Conservation (phyloP, 202 grass and related monocot genomes). For the Setaria italica region DNA sequence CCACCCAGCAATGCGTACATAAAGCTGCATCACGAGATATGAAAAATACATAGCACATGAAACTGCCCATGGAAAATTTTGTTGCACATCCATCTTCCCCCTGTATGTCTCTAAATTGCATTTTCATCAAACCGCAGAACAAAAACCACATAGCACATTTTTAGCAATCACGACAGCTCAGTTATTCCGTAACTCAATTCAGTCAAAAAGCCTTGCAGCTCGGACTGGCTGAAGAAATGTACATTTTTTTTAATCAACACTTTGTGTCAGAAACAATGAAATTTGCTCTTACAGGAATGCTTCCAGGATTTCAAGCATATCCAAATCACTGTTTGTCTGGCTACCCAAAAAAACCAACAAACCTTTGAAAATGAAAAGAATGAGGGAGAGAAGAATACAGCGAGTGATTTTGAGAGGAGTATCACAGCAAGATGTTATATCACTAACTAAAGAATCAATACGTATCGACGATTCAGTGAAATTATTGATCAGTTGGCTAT, state of each 20-base stretch:
- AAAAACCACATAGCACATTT: neutral
- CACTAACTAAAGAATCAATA: conserved; percentile 60
- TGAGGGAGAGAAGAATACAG: conserved; percentile 28
- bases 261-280: conserved; percentile 44
- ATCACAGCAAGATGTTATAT: conserved; percentile 48
- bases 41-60: neutral
- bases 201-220: conserved; percentile 24
- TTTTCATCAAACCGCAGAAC: neutral
- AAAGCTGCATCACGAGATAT: neutral
- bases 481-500: conserved; percentile 43
- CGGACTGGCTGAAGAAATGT: conserved; percentile 43
- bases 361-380: conserved; percentile 40
- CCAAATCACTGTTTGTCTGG: conserved; percentile 33
- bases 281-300: conserved; percentile 51
- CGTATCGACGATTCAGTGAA: conserved; percentile 41
- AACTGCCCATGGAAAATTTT: neutral
- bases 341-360: conserved; percentile 38
- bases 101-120: neutral
- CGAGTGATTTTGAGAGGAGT: conserved; percentile 31
- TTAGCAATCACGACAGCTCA: neutral
- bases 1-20: neutral
- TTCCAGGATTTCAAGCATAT: conserved; percentile 52
- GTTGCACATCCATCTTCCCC: neutral
- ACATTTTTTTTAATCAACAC: conserved; percentile 51
- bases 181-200: neutral